These are phyloP conservation scores for Microsporum ferrugineum DNA, from an alignment of 2,329 filamentous ascomycete genomes.

Conservation along the genomic window DNA sequence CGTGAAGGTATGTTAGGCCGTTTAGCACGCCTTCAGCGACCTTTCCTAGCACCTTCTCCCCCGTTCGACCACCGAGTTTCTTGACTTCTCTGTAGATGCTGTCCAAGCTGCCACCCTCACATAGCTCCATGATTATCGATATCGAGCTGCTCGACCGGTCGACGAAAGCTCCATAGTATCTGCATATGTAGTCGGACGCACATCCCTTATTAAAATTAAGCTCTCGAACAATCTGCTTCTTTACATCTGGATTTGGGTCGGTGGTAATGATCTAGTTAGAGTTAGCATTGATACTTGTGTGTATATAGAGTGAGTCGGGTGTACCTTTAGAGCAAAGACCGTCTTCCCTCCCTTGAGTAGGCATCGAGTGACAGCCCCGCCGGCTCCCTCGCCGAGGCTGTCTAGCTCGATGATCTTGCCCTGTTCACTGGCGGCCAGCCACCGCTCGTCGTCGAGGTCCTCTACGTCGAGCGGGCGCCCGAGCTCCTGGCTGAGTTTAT, in stretches of 20 bases:
- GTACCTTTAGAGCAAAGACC: constrained; percentile 88
- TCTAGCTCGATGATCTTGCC: constrained; percentile 80
- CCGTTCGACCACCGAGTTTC: constrained; percentile 83
- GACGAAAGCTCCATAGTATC: constrained; percentile 94
- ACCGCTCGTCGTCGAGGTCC: constrained; percentile 87
- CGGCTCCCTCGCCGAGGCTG: constrained; percentile 84
- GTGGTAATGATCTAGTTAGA: constrained; percentile 77
- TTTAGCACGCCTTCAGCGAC: constrained; percentile 90
- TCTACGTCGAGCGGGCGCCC: constrained; percentile 80
- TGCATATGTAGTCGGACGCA: constrained; percentile 89
- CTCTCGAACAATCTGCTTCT: constrained; percentile 95
- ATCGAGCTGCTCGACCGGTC: constrained; percentile 94
- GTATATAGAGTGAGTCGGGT: constrained; percentile 14
- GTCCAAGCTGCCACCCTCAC: constrained; percentile 89
- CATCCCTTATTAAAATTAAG: constrained; percentile 97
- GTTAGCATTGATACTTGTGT: constrained; percentile 10
- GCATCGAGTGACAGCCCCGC: constrained; percentile 86
- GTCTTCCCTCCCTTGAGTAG: constrained; percentile 84
- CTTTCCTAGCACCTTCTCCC: constrained; percentile 94
- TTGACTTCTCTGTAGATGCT: constrained; percentile 97
- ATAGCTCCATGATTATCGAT: constrained; percentile 98
- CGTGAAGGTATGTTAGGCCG: constrained; percentile 87
- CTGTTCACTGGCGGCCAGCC: constrained; percentile 84
- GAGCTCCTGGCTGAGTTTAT: constrained; percentile 70
- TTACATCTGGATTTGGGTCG: constrained; percentile 93